A percentile compares a stretch with the other conserved stretches of the same genome.
These are phyloP conservation scores for Waltergamsia citrina DNA, from an alignment of 2,329 filamentous ascomycete genomes.

Conservation along the genomic window DNA sequence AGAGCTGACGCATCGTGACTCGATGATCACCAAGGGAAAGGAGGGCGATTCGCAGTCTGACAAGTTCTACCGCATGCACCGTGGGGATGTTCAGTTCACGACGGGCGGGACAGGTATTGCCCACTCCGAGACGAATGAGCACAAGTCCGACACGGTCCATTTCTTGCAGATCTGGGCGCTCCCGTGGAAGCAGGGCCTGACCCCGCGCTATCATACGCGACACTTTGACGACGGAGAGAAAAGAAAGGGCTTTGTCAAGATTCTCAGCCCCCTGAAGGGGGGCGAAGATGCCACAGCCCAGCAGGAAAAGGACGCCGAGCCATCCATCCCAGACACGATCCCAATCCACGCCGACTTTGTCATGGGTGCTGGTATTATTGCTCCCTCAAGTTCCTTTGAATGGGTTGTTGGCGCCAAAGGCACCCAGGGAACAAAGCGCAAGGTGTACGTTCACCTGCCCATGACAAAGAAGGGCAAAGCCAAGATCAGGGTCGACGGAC, in stretches of 20 bases:
- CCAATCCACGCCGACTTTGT: slow-evolving; percentile 77
- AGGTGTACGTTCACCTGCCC: slow-evolving; percentile 72
- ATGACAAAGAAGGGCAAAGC: slow-evolving; percentile 71
- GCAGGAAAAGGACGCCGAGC: slow-evolving; percentile 55
- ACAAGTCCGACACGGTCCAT: slow-evolving; percentile 60
- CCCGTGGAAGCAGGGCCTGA: slow-evolving; percentile 64
- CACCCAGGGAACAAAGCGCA: slow-evolving; percentile 45
- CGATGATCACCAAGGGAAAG: slow-evolving; percentile 63
- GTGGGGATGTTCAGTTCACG: slow-evolving; percentile 84
- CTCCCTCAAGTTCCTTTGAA: slow-evolving; percentile 51
- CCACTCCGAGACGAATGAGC: slow-evolving; percentile 77
- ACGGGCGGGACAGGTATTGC: slow-evolving; percentile 75
- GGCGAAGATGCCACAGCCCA: slow-evolving; percentile 51
- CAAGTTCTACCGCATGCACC: slow-evolving; percentile 60
- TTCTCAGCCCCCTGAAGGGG: slow-evolving; percentile 65
- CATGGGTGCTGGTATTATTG: slow-evolving; percentile 71
- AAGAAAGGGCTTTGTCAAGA: slow-evolving; percentile 58
- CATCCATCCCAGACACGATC: slow-evolving; percentile 57
- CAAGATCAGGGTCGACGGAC: slow-evolving; percentile 58
- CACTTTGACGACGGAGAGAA: slow-evolving; percentile 67
- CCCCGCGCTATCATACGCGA: slow-evolving; percentile 67
- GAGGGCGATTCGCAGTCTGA: slow-evolving; percentile 44
- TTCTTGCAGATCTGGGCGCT: slow-evolving; percentile 87
- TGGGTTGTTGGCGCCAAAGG: slow-evolving; percentile 60
- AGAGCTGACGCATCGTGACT: slow-evolving; percentile 80